Evolutionary conservation across 1,139 yeast species (phyloP).

Genomic region (Schwanniomyces etchellsii): DNA sequence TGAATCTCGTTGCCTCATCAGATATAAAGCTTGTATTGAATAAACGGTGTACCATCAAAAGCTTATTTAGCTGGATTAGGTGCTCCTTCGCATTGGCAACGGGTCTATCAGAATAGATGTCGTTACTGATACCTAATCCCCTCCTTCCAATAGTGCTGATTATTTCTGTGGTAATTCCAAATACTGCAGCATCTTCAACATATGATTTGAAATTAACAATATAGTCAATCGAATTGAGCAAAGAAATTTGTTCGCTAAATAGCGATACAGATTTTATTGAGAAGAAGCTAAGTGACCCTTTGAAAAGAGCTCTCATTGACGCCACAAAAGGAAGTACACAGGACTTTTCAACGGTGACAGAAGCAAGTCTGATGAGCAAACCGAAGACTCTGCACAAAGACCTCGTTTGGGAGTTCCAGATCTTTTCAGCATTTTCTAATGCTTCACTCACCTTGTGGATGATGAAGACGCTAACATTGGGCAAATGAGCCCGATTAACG

Average conservation of each 20-base stretch:
- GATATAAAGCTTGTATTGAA: constrained; percentile 44
- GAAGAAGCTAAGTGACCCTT: constrained; percentile 43
- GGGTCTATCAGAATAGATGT: constrained; percentile 21
- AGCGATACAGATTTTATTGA: constrained; percentile 40
- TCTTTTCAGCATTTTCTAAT: constrained; percentile 44
- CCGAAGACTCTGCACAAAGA: constrained; percentile 58
- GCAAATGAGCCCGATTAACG: constrained; percentile 25
- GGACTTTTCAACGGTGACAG: constrained; percentile 18
- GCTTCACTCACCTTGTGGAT: constrained; percentile 41
- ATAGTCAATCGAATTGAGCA: constrained; percentile 54
- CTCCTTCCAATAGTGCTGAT: constrained; percentile 48
- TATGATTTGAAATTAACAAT: constrained; percentile 39
- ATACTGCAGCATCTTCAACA: constrained; percentile 34
- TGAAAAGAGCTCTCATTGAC: constrained; percentile 28
- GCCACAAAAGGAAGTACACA: constrained; percentile 15
- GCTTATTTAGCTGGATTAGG: constrained; percentile 45
- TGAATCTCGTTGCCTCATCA: constrained; percentile 29
- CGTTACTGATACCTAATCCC: constrained; percentile 46
- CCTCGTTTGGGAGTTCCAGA: constrained; percentile 61
- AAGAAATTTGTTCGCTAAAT: constrained; percentile 53
- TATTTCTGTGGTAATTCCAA: constrained; percentile 34
- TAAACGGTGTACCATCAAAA: constrained; percentile 55
- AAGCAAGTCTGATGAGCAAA: constrained; percentile 40
- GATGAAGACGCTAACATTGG: constrained; percentile 48
- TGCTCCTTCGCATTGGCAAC: constrained; percentile 38